Percentiles rank a stretch among this genome's conserved stretches.
Evolutionary conservation across 805 yeast species (phyloP).

Genomic region (Brettanomyces sp.): DNA sequence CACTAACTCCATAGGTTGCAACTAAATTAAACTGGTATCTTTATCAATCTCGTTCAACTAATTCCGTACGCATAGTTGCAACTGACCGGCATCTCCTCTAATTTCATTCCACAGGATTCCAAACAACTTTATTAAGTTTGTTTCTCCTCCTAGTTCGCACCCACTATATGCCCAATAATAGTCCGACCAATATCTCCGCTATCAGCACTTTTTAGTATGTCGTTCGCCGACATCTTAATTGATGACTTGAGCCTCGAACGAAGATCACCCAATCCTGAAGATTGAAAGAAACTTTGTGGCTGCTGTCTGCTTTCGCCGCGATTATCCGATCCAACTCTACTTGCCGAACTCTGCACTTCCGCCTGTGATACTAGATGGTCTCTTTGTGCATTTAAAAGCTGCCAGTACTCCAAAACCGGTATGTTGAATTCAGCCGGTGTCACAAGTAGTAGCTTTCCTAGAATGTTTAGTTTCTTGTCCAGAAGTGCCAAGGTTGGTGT

Average conservation of each 20-base stretch:
- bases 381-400: slow-evolving; percentile 27
- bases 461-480: slow-evolving; percentile 39
- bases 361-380: slow-evolving; percentile 14
- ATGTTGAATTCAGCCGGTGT: slow-evolving; percentile 49
- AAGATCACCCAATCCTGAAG: slow-evolving; percentile 10
- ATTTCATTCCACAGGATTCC: too few species aligned
- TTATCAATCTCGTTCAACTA: too few species aligned
- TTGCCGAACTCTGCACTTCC: neutral
- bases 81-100: too few species aligned
- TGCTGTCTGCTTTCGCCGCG: neutral
- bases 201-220: slow-evolving; percentile 12
- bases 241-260: slow-evolving; percentile 21
- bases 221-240: slow-evolving; percentile 19
- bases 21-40: too few species aligned
- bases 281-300: neutral
- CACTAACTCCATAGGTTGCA: too few species aligned
- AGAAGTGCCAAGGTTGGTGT: slow-evolving; percentile 7
- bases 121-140: neutral
- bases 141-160: slow-evolving; percentile 15
- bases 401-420: slow-evolving; percentile 57
- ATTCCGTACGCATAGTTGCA: too few species aligned
- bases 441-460: slow-evolving; percentile 40
- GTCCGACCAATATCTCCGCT: slow-evolving; percentile 22
- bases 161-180: slow-evolving; percentile 27
- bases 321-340: neutral